These are phyloP conservation scores for Verticillium albo-atrum DNA, from an alignment of 2,329 filamentous ascomycete species.

Conservation along the genomic window DNA sequence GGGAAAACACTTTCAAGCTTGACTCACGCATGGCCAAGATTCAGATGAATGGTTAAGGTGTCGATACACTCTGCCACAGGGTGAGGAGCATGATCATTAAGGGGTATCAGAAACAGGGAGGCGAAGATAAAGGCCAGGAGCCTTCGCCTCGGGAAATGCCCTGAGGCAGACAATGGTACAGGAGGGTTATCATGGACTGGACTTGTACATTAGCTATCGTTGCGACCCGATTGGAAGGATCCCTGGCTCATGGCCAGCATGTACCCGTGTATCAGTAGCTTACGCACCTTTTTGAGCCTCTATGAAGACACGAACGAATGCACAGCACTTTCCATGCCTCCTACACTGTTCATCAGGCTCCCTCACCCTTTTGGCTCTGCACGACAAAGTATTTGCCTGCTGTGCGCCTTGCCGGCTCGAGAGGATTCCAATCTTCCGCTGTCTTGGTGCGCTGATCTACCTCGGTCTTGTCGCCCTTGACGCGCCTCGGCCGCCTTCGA, in stretches of 20 bases:
- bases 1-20: conserved; percentile 14
- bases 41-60: conserved; percentile 14
- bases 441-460: conserved; percentile 20
- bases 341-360: background rate
- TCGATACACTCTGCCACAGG: conserved; percentile 9
- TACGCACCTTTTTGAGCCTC: background rate
- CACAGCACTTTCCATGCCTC: conserved; percentile 8
- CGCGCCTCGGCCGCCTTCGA: conserved; percentile 38
- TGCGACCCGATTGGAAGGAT: background rate
- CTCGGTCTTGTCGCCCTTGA: conserved; percentile 17
- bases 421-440: conserved; percentile 65
- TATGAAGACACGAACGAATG: background rate
- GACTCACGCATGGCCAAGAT: conserved; percentile 21
- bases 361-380: conserved; percentile 43
- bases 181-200: background rate
- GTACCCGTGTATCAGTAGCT: background rate
- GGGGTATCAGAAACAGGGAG: background rate
- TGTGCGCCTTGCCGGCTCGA: conserved; percentile 61
- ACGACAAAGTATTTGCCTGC: conserved; percentile 76
- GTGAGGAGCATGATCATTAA: conserved; percentile 7
- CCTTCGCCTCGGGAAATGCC: background rate
- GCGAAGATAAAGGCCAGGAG: background rate
- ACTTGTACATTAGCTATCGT: background rate
- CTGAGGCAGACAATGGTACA: background rate
- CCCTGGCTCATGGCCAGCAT: background rate